Evolutionary conservation across 225 moss, liverwort and hornwort species (phyloP).

Genomic region (Straminergon stramineum): DNA sequence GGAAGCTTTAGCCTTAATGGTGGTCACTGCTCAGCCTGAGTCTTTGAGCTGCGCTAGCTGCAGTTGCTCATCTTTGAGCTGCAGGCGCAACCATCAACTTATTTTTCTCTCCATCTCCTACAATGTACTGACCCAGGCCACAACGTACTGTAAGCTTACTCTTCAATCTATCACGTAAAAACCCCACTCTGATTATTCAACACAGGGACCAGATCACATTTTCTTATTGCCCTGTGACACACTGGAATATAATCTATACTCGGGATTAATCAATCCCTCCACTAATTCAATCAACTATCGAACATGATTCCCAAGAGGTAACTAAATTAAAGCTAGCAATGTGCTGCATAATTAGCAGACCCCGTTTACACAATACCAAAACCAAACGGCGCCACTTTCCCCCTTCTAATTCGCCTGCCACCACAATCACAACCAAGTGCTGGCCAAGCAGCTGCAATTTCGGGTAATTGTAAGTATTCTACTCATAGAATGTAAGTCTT

Average conservation of each 20-base stretch:
- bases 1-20: neutral
- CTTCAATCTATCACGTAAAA: neutral
- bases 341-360: neutral
- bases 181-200: neutral
- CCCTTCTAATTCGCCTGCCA: neutral
- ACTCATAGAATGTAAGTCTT: neutral
- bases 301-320: neutral
- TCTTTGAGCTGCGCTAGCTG: neutral
- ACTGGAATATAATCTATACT: neutral
- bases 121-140: neutral
- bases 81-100: neutral
- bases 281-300: neutral
- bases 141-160: neutral
- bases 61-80: neutral
- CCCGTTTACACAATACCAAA: neutral
- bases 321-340: neutral
- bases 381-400: neutral
- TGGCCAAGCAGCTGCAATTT: neutral
- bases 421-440: neutral
- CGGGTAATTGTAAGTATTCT: neutral
- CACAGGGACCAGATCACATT: neutral
- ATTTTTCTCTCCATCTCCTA: neutral
- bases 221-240: constrained; percentile 5
- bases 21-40: neutral
- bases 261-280: neutral